A percentile compares a stretch with the other conserved stretches of the same genome.
phyloP scores from a whole-genome alignment of 2,329 filamentous ascomycete species.

The Cadophora gregata region DNA sequence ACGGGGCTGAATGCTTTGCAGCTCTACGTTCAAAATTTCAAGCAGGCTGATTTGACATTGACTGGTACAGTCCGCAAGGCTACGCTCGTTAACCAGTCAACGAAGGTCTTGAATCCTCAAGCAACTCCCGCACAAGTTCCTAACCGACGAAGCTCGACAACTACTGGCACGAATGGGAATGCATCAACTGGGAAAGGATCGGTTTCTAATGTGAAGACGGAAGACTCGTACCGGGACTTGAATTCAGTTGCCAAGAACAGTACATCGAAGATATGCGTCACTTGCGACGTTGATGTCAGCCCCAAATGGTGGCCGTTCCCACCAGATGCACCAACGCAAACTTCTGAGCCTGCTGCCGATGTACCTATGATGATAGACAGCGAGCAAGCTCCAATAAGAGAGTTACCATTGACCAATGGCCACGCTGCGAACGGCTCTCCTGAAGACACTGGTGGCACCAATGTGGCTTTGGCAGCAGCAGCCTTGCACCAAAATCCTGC shows the following conservation, averaged over 20 bases:
- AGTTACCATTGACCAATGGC: slow-evolving; percentile 26
- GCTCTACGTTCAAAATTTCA: slow-evolving; percentile 86
- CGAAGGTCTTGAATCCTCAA: slow-evolving; percentile 41
- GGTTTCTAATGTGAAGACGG: slow-evolving; percentile 38
- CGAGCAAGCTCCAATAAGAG: slow-evolving; percentile 22
- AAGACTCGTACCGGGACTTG: slow-evolving; percentile 33
- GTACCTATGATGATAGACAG: slow-evolving; percentile 23
- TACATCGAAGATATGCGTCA: slow-evolving; percentile 62
- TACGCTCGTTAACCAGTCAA: slow-evolving; percentile 58
- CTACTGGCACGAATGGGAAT: slow-evolving; percentile 46
- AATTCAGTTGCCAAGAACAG: slow-evolving; percentile 14
- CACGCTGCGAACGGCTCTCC: slow-evolving; percentile 16
- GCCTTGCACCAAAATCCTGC: slow-evolving; percentile 42
- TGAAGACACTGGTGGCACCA: slow-evolving; percentile 30
- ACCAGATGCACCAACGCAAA: slow-evolving; percentile 15
- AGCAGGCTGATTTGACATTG: slow-evolving; percentile 88
- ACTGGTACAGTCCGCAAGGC: slow-evolving; percentile 95
- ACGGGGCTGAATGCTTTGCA: slow-evolving; percentile 81
- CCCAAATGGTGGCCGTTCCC: slow-evolving; percentile 69
- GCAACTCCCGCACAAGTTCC: slow-evolving; percentile 42
- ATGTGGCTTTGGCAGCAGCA: slow-evolving; percentile 44
- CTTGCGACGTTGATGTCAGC: slow-evolving; percentile 72
- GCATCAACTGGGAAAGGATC: slow-evolving; percentile 35
- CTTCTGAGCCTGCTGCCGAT: slow-evolving; percentile 11
- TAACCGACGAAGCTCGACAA: slow-evolving; percentile 63